These are phyloP conservation scores for Anisodus tanguticus DNA, from an alignment of 257 asterid species.

Conservation along the genomic window DNA sequence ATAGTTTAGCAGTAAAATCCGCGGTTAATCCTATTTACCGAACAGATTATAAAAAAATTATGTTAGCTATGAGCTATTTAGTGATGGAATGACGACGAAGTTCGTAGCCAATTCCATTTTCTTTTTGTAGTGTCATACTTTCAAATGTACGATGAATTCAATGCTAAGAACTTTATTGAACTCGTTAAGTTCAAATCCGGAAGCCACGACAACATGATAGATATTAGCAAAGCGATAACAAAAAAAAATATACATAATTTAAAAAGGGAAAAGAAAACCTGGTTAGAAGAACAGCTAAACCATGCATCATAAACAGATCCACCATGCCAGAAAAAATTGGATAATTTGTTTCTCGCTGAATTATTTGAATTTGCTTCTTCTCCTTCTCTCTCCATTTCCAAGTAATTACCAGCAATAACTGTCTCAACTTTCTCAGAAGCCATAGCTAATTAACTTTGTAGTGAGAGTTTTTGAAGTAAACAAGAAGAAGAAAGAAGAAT, in stretches of 20 bases:
- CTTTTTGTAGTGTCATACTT: too few relatives aligned
- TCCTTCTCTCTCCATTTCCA: conserved; percentile 80
- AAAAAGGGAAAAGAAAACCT: conserved; percentile 41
- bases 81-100: too few relatives aligned
- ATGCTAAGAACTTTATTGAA: background rate
- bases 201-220: background rate
- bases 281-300: conserved; percentile 90
- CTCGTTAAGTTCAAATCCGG: background rate
- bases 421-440: conserved; percentile 87
- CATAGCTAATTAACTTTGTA: conserved; percentile 41
- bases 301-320: conserved; percentile 97
- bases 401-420: conserved; percentile 77
- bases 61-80: too few relatives aligned
- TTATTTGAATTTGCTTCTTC: conserved; percentile 48
- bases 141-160: background rate
- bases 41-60: background rate
- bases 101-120: too few relatives aligned
- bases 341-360: conserved; percentile 53
- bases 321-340: conserved; percentile 82
- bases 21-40: background rate
- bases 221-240: background rate
- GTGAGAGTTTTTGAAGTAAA: background rate
- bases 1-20: background rate
- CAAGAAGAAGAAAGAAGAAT: background rate
- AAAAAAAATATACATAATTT: background rate